phyloP scores from a whole-genome alignment of 192 early-diverging fungal genomes.

The Coemansia sp. region DNA sequence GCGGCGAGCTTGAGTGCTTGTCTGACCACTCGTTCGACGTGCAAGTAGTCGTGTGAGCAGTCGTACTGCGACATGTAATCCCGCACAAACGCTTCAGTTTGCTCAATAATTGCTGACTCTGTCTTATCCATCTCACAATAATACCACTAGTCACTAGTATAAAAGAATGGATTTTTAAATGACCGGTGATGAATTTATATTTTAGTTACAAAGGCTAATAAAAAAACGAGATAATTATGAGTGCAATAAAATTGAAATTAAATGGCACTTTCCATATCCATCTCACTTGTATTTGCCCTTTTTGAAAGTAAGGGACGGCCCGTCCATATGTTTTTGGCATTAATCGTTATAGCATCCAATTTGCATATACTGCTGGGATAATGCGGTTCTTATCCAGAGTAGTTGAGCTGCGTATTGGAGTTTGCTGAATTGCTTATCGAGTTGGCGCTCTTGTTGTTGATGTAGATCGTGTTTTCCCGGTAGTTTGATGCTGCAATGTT shows the following conservation, averaged over 20 bases:
- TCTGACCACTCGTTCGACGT: conserved; percentile 66
- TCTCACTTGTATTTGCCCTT: no score
- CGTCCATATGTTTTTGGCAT: no score
- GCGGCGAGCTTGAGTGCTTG: conserved; percentile 52
- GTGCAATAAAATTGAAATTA: background rate
- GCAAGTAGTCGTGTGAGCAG: conserved; percentile 69
- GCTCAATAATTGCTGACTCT: conserved; percentile 3
- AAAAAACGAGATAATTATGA: background rate
- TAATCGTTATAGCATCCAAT: no score
- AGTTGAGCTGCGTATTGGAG: conserved; percentile 27
- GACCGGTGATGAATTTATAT: background rate
- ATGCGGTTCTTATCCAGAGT: conserved; percentile 3
- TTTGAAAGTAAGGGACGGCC: no score
- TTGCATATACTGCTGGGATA: no score
- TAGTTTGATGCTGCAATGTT: conserved; percentile 10
- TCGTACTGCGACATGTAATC: conserved; percentile 66
- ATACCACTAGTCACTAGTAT: background rate
- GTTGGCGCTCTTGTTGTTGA: conserved; percentile 33
- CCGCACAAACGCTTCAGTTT: conserved; percentile 58
- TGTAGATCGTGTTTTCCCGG: conserved; percentile 30
- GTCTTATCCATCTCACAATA: background rate
- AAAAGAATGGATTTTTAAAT: background rate
- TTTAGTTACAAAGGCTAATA: no score
- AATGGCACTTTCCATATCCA: background rate
- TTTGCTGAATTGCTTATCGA: conserved; percentile 12